Evolutionary conservation across 306 rosid genomes (phyloP).

Genomic region (Malus domestica): ASM211411v1 NC_041790.1:10333001-10333500

Average conservation of each 20-base stretch:
- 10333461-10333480: constrained; percentile 48
- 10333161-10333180: background rate
- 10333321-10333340: background rate
- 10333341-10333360: constrained; percentile 8
- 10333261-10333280: background rate
- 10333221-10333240: background rate
- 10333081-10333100: background rate
- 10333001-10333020: background rate
- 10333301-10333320: background rate
- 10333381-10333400: background rate
- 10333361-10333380: constrained; percentile 1
- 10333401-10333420: constrained; percentile 5
- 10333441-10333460: constrained; percentile 14
- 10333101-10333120: background rate
- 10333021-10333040: background rate
- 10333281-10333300: background rate
- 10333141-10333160: background rate
- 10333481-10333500: constrained; percentile 79
- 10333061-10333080: background rate
- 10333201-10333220: background rate
- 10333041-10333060: background rate
- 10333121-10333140: background rate
- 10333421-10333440: background rate
- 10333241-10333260: background rate
- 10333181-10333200: background rate